phyloP scores from a whole-genome alignment of 2,329 filamentous ascomycete genomes.

The Lecanicillium sp. region DNA sequence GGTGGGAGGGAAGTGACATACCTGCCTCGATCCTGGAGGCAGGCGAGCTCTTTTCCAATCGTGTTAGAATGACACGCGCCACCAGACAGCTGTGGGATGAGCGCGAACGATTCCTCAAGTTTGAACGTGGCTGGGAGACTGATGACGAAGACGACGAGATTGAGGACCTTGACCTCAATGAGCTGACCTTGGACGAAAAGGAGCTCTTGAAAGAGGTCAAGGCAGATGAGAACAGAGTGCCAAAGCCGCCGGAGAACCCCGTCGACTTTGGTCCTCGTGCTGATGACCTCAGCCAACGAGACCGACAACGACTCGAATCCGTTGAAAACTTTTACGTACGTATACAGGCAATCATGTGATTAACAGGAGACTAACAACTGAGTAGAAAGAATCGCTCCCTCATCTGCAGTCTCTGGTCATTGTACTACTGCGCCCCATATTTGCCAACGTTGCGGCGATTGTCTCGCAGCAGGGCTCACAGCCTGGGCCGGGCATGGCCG shows the following conservation, averaged over 20 bases:
- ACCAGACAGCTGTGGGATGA: conserved; percentile 95
- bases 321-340: conserved; percentile 83
- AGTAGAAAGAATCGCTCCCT: conserved; percentile 65
- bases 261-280: conserved; percentile 40
- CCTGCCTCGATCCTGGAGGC: conserved; percentile 93
- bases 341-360: conserved; percentile 16
- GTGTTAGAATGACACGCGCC: conserved; percentile 85
- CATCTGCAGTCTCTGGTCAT: conserved; percentile 90
- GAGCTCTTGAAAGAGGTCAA: conserved; percentile 34
- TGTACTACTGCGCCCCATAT: conserved; percentile 80
- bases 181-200: conserved; percentile 32
- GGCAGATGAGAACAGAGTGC: conserved; percentile 25
- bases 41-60: conserved; percentile 80
- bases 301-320: conserved; percentile 58
- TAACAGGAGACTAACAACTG: conserved; percentile 19
- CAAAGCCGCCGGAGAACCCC: conserved; percentile 14
- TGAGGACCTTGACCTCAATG: conserved; percentile 38
- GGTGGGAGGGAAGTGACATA: conserved; percentile 90
- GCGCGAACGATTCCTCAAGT: conserved; percentile 82
- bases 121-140: conserved; percentile 76
- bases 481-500: conserved; percentile 33
- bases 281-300: conserved; percentile 40
- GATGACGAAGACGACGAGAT: conserved; percentile 35
- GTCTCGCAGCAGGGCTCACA: conserved; percentile 52
- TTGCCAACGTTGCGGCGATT: conserved; percentile 82